Percentiles rank a stretch among this genome's conserved stretches.
Conservation (phyloP, 1,284 basidiomycete genomes). For the Fomitopsis betulina region DNA sequence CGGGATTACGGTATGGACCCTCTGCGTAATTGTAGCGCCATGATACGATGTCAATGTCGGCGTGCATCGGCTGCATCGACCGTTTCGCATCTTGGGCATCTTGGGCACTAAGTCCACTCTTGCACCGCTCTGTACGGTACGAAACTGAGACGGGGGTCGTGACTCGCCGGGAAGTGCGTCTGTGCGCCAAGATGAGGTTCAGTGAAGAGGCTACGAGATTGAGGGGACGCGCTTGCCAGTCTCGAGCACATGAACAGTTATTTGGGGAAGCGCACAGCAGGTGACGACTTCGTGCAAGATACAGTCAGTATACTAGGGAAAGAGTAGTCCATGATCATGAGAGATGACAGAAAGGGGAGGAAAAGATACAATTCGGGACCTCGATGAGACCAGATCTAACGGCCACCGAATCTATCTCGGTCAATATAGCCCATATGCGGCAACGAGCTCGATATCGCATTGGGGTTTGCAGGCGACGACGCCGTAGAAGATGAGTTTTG, state of each 20-base stretch:
- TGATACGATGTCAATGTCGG: background rate
- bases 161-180: background rate
- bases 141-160: background rate
- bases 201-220: background rate
- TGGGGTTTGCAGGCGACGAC: slow-evolving; percentile 13
- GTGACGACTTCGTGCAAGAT: background rate
- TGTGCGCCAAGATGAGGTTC: background rate
- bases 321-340: background rate
- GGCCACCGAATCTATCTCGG: slow-evolving; percentile 14
- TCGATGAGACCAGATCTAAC: slow-evolving; percentile 6
- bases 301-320: background rate
- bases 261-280: background rate
- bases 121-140: background rate
- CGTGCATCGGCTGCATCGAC: background rate
- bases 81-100: background rate
- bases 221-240: no score
- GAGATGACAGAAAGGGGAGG: background rate
- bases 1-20: background rate
- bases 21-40: background rate
- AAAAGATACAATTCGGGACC: background rate
- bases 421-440: slow-evolving; percentile 17
- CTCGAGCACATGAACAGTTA: background rate
- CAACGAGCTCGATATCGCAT: slow-evolving; percentile 8
- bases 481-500: slow-evolving; percentile 7
- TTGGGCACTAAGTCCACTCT: background rate